Base-by-base conservation (phyloP, 768 basidiomycete species). In the Boletus speciosus region DNA sequence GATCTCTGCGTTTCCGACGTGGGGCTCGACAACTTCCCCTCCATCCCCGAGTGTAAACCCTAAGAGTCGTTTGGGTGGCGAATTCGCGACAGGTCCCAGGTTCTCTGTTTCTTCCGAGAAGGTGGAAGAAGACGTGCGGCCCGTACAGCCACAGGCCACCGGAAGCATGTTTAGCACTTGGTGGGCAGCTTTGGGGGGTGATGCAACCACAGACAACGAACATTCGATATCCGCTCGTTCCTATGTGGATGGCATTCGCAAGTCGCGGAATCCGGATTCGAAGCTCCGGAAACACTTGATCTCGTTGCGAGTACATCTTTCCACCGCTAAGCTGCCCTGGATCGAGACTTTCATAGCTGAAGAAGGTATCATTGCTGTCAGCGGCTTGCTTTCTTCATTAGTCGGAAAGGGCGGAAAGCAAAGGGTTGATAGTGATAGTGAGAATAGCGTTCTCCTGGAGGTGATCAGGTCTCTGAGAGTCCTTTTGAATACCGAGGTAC, bases 401-500 rank as follows among this genome's bases (percentile, higher is more conserved):
- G 84, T 90, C 3, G 81, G 81, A 14, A 90, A 83, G 63, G 80
- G 78, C 11, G 83, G 83, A n/a, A 85, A 84, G 71, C 76, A 77
- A 63, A 81, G 78, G 57, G 68, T 60, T n/a, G 65, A 83, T 48
- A 79, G 73, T 4, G 90, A 95, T 45, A 70, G 80, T 27, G 89
- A 92, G 65, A 80, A 78, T 12, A 80, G 78, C 3, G 82, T 86
- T 2, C 72, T 94, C 27, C 62, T 86, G 31, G 93, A 96, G 65
- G 68, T 85, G 23, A 77, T 92, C 58, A 90, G 86, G 64, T 93
- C 90, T 66, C 70, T 97, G 23, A 76, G 93, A 38, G 87, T 88
- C 0, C 71, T 98, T 16, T 73, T 94, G 58, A 97, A 97, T 62
- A 95, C 88, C 1, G 83, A 89, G 71, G 93, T 92, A 62, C 37